phyloP scores from a whole-genome alignment of 352 stramenopile genomes.

The Bremia lactucae region DNA sequence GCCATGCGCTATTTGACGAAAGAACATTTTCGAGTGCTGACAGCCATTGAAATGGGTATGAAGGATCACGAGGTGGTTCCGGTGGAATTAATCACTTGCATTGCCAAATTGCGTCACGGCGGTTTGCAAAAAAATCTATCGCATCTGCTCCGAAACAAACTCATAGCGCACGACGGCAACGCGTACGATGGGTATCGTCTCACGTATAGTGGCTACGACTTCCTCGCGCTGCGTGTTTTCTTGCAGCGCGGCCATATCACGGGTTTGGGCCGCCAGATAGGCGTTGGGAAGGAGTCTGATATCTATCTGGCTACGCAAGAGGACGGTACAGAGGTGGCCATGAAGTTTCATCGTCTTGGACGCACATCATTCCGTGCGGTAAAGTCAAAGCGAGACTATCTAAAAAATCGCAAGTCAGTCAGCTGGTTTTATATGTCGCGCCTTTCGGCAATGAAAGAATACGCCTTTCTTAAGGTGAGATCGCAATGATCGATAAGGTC shows the following conservation, averaged over 20 bases:
- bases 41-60: conserved; percentile 98
- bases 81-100: conserved; percentile 91
- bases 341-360: conserved; percentile 99
- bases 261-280: conserved; percentile 90
- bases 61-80: conserved; percentile 98
- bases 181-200: conserved; percentile 97
- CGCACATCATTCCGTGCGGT: conserved; percentile 96
- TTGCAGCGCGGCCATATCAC: conserved; percentile 88
- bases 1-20: conserved; percentile 90
- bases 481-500: neutral
- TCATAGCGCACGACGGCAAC: conserved; percentile 95
- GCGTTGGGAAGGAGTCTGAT: conserved; percentile 98
- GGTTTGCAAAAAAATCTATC: conserved; percentile 96
- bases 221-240: conserved; percentile 94
- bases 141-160: conserved; percentile 94
- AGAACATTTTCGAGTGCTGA: conserved; percentile 97
- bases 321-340: conserved; percentile 93
- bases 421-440: conserved; percentile 99
- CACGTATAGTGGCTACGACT: conserved; percentile 99
- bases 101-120: conserved; percentile 96
- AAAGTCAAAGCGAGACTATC: conserved; percentile 97
- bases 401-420: conserved; percentile 90
- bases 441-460: conserved; percentile 98
- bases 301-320: conserved; percentile 93
- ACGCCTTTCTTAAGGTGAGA: conserved; percentile 94